A percentile compares a stretch with the other conserved stretches of the same genome.
These are phyloP conservation scores for Scutellaria minor DNA, from an alignment of 257 asterid genomes.

Conservation along the genomic window DNA sequence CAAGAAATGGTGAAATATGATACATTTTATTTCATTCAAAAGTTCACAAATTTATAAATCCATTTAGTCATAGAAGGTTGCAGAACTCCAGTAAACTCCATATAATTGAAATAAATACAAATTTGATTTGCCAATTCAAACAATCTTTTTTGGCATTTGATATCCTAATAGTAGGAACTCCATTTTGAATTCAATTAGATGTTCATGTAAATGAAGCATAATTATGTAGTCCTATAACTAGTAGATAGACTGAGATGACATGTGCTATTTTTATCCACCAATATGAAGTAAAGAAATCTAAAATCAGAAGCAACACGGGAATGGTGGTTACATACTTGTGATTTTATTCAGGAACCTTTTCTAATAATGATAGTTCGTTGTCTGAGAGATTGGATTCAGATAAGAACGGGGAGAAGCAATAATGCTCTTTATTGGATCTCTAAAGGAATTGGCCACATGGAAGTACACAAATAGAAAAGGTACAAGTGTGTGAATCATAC, in stretches of 20 bases:
- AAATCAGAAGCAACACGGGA: not conserved
- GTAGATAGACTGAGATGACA: constrained; percentile 1
- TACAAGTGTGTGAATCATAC: constrained; percentile 48
- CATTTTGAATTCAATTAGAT: not conserved
- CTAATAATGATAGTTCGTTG: not conserved
- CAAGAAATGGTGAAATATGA: constrained; percentile 12
- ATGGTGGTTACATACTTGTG: constrained; percentile 8
- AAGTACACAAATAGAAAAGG: constrained; percentile 18
- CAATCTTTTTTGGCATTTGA: not conserved
- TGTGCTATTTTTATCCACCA: constrained; percentile 6
- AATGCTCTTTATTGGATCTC: constrained; percentile 19
- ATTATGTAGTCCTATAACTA: not conserved
- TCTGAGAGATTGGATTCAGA: not conserved
- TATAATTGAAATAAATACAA: not conserved
- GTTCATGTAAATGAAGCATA: not conserved
- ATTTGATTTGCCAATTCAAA: constrained; percentile 4
- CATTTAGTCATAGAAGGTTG: constrained; percentile 2
- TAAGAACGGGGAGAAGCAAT: not conserved
- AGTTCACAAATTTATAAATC: not conserved
- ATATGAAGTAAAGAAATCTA: constrained; percentile 12
- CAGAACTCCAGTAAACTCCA: not conserved
- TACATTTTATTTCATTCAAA: not conserved
- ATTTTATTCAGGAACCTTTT: constrained; percentile 13
- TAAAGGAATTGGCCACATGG: constrained; percentile 20
- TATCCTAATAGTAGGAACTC: not conserved